Evolutionary conservation across 306 rosid genomes (phyloP).

Genomic region (Lathyrus oleraceus): DNA sequence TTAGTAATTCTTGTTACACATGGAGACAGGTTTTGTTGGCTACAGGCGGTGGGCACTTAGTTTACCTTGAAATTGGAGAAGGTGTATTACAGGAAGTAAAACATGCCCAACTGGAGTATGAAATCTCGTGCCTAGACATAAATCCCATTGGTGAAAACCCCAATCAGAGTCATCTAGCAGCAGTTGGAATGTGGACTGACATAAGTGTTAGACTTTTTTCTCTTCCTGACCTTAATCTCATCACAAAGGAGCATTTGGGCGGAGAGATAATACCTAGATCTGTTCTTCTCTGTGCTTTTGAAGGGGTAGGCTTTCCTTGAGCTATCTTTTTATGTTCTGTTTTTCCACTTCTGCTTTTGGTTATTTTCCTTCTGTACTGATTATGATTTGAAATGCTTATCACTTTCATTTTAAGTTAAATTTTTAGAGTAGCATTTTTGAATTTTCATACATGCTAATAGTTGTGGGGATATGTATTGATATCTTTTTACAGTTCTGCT

Average conservation of each 20-base stretch:
- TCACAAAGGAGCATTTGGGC: slow-evolving; percentile 87
- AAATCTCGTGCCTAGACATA: slow-evolving; percentile 94
- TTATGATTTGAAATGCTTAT: background rate
- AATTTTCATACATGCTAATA: background rate
- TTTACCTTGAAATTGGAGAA: slow-evolving; percentile 85
- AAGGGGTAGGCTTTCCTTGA: slow-evolving; percentile 74
- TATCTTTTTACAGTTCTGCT: slow-evolving; percentile 15
- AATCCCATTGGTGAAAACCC: slow-evolving; percentile 91
- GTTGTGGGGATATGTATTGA: slow-evolving; percentile 4
- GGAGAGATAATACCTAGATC: slow-evolving; percentile 99
- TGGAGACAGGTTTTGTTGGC: slow-evolving; percentile 90
- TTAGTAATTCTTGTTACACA: slow-evolving; percentile 27
- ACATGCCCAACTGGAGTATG: slow-evolving; percentile 78
- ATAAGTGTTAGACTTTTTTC: slow-evolving; percentile 85
- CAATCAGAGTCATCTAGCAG: slow-evolving; percentile 82
- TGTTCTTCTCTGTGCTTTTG: slow-evolving; percentile 96
- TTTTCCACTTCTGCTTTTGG: background rate
- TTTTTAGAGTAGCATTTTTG: background rate
- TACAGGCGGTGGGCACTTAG: slow-evolving; percentile 90
- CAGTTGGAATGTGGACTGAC: slow-evolving; percentile 99
- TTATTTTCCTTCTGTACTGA: slow-evolving; percentile 18
- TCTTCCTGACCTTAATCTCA: slow-evolving; percentile 84
- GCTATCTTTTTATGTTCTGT: slow-evolving; percentile 13
- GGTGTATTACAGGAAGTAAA: slow-evolving; percentile 64
- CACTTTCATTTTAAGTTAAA: background rate